Evolutionary conservation across 306 rosid genomes (phyloP).

Genomic region (Potentilla sterilis): DNA sequence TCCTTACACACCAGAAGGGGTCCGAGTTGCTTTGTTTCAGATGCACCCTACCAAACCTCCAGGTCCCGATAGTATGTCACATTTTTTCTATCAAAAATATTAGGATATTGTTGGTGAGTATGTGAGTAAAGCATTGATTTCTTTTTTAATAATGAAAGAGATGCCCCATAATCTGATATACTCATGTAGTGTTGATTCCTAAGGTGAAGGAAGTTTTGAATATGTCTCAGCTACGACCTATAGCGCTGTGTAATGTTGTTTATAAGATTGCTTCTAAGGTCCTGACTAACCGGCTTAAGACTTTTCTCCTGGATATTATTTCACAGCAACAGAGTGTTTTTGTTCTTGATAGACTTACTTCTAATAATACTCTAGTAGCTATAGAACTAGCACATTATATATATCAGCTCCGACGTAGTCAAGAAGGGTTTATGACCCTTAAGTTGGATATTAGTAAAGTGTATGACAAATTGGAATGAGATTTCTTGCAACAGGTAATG

Average conservation of each 20-base stretch:
- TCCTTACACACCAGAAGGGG: too few relatives aligned
- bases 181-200: background rate
- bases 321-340: background rate
- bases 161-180: too few relatives aligned
- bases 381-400: background rate
- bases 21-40: too few relatives aligned
- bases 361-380: background rate
- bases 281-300: background rate
- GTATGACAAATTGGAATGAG: too few relatives aligned
- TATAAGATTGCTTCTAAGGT: background rate
- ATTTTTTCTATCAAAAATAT: too few relatives aligned
- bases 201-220: background rate
- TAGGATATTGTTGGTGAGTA: too few relatives aligned
- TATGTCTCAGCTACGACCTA: background rate
- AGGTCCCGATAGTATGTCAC: too few relatives aligned
- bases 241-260: background rate
- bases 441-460: too few relatives aligned
- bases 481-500: too few relatives aligned
- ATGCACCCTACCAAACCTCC: too few relatives aligned
- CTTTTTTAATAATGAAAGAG: too few relatives aligned
- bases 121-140: too few relatives aligned
- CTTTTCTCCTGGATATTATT: background rate
- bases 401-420: background rate
- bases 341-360: background rate
- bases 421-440: background rate